Percentiles rank a stretch among this genome's conserved stretches.
These are phyloP conservation scores for Digitaria exilis DNA, from an alignment of 202 grass and related monocot genomes.

Conservation along the genomic window DNA sequence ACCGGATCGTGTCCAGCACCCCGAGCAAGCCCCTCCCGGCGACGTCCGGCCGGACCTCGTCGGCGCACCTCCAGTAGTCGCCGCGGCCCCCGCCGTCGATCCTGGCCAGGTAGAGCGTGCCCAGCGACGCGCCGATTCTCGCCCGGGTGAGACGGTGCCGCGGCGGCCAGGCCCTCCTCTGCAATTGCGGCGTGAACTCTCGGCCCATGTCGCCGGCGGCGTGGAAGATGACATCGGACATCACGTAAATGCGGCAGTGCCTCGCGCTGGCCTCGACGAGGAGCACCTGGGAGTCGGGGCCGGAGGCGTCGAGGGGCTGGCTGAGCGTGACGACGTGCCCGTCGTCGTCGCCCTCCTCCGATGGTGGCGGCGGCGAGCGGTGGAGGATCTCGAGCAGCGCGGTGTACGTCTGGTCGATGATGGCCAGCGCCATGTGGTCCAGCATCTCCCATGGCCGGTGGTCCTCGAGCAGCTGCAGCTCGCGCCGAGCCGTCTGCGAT, in stretches of 20 bases:
- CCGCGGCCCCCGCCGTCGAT: neutral
- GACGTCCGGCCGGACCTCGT: neutral
- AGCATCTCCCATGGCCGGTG: conserved; percentile 23
- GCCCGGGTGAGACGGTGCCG: neutral
- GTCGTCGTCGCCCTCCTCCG: neutral
- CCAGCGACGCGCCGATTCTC: neutral
- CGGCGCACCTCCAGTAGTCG: neutral
- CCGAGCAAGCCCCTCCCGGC: neutral
- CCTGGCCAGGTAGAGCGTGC: conserved; percentile 2
- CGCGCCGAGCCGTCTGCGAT: neutral
- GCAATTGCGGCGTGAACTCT: neutral
- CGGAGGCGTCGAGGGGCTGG: neutral
- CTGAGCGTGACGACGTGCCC: neutral
- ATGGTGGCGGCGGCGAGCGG: fast-evolving
- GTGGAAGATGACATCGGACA: neutral
- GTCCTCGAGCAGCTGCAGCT: neutral
- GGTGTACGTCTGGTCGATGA: conserved; percentile 35
- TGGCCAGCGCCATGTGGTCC: conserved; percentile 18
- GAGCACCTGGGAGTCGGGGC: conserved; percentile 10
- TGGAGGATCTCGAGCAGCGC: neutral
- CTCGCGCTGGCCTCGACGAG: neutral
- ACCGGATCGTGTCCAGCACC: conserved; percentile 4
- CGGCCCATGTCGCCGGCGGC: neutral
- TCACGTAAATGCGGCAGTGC: conserved; percentile 1
- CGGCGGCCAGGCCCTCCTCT: neutral